phyloP scores from a whole-genome alignment of 306 rosid species.

The Corylus heterophylla region DNA sequence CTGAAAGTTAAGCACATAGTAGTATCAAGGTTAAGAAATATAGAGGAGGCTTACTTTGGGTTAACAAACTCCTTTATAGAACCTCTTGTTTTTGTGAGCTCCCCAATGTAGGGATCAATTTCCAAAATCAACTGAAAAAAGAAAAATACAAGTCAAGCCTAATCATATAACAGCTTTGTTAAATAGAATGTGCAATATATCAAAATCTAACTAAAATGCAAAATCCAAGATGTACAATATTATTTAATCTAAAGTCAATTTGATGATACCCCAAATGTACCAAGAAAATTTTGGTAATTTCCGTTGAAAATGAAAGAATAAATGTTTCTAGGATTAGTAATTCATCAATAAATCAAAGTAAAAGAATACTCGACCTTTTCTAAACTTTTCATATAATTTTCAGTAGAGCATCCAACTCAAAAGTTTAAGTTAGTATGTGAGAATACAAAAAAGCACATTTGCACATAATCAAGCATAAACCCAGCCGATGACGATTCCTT shows the following conservation, averaged over 20 bases:
- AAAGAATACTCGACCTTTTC: background rate
- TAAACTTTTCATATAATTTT: background rate
- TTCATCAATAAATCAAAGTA: background rate
- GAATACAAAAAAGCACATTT: background rate
- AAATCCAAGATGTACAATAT: background rate
- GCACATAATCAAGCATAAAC: background rate
- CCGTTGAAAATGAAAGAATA: background rate
- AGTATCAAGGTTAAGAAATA: constrained; percentile 10
- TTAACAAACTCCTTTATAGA: constrained; percentile 90
- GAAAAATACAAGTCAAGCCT: constrained; percentile 20
- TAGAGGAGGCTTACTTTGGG: constrained; percentile 74
- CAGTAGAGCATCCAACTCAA: background rate
- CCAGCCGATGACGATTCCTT: background rate
- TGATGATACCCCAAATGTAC: background rate
- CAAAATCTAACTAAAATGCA: background rate
- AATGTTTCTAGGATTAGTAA: background rate
- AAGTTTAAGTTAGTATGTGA: background rate
- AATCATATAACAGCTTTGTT: constrained; percentile 24
- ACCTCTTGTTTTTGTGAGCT: constrained; percentile 86
- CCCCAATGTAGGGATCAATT: constrained; percentile 84
- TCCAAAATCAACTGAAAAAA: constrained; percentile 80
- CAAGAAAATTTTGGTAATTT: background rate
- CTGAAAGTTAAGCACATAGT: background rate
- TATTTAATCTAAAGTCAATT: background rate
- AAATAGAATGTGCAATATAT: constrained; percentile 7